Evolutionary conservation across 2,329 filamentous ascomycete genomes (phyloP), one percentile per base, ranked within the genome.

Genomic region (Fusarium odoratissimum): DNA sequence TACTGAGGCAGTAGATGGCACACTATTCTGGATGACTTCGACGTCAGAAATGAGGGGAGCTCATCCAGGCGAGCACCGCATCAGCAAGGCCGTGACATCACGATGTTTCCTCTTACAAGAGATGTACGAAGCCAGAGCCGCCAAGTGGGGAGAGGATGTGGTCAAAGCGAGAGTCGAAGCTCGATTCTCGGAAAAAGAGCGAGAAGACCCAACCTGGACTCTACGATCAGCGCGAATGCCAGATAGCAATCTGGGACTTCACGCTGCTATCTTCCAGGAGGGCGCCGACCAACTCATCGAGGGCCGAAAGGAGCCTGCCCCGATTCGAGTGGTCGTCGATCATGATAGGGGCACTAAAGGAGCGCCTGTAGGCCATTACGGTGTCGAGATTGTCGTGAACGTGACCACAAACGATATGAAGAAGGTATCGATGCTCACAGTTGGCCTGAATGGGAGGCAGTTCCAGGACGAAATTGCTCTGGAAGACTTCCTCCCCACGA

Each of bases 121-220:
- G 58, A 83, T 88, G 12, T 95, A 95, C 76, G 93, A 97, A 78
- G 91, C 91, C 31, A 95, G 91, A 79, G 93, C 92, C 3, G 84
- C 86, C 23, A 93, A 92, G 68, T 91, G 94, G 82, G 90, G 91
- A 33, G 95, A 98, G 82, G 96, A 98, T 72, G 87, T 98, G 17
- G 90, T 91, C 52, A 97, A 95, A 82, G 95, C 95, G 13, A 91
- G 92, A 72, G 90, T 98, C 19, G 95, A 98, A 82, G 92, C 91
- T 10, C 90, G 95, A 16, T 97, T 97, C 77, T 85, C 93, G 1
- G 95, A 97, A 79, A 81, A 85, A n/a, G 94, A 97, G 83, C 90
- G 95, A 65, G 94, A 97, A 80, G 89, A 92, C 65, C 87, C 91
- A 21, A 90, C 89, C 75, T 98, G 94, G 95, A 93, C 93, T 37